Evolutionary conservation across 176 grass and related monocot genomes (phyloP).

Genomic region (Saccharum spontaneum): DNA sequence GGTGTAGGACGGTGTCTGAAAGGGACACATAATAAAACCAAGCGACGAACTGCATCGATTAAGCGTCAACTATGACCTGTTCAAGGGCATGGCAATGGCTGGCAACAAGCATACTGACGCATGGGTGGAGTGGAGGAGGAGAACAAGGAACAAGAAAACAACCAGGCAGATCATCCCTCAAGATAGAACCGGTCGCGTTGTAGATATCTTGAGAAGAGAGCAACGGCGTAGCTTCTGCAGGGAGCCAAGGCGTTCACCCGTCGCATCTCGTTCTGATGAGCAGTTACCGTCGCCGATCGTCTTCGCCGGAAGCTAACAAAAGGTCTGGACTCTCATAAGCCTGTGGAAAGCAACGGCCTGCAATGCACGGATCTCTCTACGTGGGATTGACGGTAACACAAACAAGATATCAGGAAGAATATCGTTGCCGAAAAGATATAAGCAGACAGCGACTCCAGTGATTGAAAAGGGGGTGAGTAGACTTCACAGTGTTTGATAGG

Average conservation of each 20-base stretch:
- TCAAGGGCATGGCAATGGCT: not conserved
- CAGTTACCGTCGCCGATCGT: conserved; percentile 12
- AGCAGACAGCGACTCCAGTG: not conserved
- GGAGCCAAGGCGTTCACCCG: conserved; percentile 13
- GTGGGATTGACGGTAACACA: not conserved
- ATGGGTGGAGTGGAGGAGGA: not conserved
- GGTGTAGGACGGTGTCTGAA: not conserved
- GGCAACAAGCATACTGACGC: not conserved
- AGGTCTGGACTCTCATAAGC: not conserved
- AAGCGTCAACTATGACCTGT: not conserved
- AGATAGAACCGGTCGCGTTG: not conserved
- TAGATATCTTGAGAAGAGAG: conserved; percentile 7
- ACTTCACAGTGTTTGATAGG: not conserved
- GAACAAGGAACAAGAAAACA: conserved; percentile 16
- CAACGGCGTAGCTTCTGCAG: conserved; percentile 20
- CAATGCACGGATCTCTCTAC: not conserved
- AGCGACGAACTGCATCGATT: not conserved
- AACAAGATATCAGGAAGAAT: not conserved
- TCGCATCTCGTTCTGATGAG: conserved; percentile 28
- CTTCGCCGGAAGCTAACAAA: not conserved
- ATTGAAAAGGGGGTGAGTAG: too few species aligned
- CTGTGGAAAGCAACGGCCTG: conserved; percentile 1
- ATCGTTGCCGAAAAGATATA: not conserved
- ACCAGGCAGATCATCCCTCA: conserved; percentile 8
- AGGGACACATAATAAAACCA: not conserved